These are phyloP conservation scores for Pseudocercospora fijiensis DNA, from an alignment of 2,329 filamentous ascomycete genomes.

Conservation along the genomic window DNA sequence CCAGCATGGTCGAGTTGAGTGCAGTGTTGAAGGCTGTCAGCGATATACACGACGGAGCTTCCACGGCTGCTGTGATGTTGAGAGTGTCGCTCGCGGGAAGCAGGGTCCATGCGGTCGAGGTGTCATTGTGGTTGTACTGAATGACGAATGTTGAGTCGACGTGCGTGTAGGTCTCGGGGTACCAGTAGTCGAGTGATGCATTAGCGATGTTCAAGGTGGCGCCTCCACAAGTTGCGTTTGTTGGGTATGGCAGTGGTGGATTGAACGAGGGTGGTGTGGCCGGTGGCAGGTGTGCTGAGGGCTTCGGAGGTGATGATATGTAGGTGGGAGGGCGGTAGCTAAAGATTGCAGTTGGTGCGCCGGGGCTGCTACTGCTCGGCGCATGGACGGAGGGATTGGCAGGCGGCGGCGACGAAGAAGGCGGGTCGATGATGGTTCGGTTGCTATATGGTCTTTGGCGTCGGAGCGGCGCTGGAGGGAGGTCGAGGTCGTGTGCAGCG, in stretches of 20 bases:
- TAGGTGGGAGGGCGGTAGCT: background rate
- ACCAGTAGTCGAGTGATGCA: conserved; percentile 41
- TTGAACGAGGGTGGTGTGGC: conserved; percentile 6
- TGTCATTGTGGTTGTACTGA: conserved; percentile 31
- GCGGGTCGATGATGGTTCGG: background rate
- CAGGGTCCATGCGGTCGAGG: conserved; percentile 36
- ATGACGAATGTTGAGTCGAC: conserved; percentile 37
- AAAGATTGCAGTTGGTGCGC: background rate
- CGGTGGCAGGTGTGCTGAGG: background rate
- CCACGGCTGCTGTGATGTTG: conserved; percentile 36
- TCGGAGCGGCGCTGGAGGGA: conserved; percentile 1
- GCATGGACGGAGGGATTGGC: background rate
- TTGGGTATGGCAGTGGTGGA: conserved; percentile 14
- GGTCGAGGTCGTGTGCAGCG: conserved; percentile 9
- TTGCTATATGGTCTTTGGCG: conserved; percentile 6
- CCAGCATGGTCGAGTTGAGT: conserved; percentile 19
- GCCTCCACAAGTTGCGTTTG: conserved; percentile 28
- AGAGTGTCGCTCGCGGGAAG: conserved; percentile 35
- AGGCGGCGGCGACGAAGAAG: background rate
- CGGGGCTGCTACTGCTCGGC: background rate
- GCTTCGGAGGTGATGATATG: background rate
- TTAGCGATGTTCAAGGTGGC: conserved; percentile 38
- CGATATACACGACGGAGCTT: conserved; percentile 30
- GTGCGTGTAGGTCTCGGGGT: conserved; percentile 35
- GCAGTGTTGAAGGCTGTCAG: conserved; percentile 26